Evolutionary conservation across 257 asterid genomes (phyloP).

Genomic region (Jacaranda copaia): DNA sequence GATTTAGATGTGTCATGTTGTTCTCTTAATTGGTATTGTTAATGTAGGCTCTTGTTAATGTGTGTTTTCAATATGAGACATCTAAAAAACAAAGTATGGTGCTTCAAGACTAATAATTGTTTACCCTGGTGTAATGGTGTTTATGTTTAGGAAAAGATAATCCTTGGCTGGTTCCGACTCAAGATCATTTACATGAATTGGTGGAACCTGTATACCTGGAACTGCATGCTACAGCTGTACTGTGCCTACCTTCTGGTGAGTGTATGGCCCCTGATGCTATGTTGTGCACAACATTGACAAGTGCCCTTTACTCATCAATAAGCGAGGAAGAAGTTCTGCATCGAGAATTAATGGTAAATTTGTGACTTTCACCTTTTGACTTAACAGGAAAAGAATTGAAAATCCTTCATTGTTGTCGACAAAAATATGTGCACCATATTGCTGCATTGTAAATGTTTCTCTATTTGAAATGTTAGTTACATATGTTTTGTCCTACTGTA

Average conservation of each 20-base stretch:
- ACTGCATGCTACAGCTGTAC: constrained; percentile 85
- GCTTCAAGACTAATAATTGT: constrained; percentile 15
- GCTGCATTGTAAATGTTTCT: constrained; percentile 3
- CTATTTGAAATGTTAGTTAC: not conserved
- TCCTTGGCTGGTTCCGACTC: constrained; percentile 88
- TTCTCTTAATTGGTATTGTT: constrained; percentile 11
- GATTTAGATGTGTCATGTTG: not conserved
- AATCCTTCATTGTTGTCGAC: not conserved
- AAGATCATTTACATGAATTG: constrained; percentile 70
- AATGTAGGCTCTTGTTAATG: not conserved
- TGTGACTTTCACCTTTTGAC: constrained; percentile 21
- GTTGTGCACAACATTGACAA: constrained; percentile 77
- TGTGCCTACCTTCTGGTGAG: constrained; percentile 88
- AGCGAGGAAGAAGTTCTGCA: constrained; percentile 79
- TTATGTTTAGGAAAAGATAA: constrained; percentile 61
- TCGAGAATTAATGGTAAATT: constrained; percentile 80
- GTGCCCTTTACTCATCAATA: constrained; percentile 87
- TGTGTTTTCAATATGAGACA: constrained; percentile 14
- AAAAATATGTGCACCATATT: constrained; percentile 3
- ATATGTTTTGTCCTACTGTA: not conserved
- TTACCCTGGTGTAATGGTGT: constrained; percentile 30
- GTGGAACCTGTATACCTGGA: constrained; percentile 75
- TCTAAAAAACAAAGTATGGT: not conserved
- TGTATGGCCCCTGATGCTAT: constrained; percentile 88
- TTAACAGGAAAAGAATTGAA: not conserved